phyloP scores from a whole-genome alignment of 352 stramenopile genomes.

The Phytophthora pluvialis region DNA sequence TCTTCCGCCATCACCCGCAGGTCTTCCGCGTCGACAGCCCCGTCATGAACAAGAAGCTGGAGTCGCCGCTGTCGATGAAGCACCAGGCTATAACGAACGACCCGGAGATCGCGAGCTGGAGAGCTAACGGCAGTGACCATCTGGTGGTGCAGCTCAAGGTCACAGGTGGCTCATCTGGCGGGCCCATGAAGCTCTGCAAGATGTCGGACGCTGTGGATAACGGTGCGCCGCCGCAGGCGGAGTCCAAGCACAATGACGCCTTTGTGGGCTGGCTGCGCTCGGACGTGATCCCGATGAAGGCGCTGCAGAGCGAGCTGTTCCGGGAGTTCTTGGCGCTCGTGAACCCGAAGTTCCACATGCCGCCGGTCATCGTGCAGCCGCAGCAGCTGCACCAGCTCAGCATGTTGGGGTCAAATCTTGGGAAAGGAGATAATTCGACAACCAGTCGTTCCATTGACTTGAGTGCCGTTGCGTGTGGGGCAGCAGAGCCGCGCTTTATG shows the following conservation, averaged over 20 bases:
- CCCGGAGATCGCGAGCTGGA: conserved; percentile 15
- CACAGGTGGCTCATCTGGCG: conserved; percentile 8
- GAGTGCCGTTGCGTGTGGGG: conserved; percentile 15
- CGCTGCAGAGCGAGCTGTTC: conserved; percentile 46
- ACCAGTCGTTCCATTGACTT: conserved; percentile 28
- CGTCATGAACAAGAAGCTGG: conserved; percentile 13
- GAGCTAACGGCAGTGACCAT: conserved; percentile 7
- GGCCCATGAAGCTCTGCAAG: conserved; percentile 32
- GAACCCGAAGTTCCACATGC: conserved; percentile 50
- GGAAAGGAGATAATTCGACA: conserved; percentile 23
- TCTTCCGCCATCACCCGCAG: conserved; percentile 51
- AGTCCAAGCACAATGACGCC: conserved; percentile 36
- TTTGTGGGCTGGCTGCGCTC: conserved; percentile 52
- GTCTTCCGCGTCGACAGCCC: conserved; percentile 49
- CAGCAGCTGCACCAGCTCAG: conserved; percentile 37
- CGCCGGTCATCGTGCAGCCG: conserved; percentile 43
- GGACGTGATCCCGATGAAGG: conserved; percentile 55
- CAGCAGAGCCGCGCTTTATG: conserved; percentile 42
- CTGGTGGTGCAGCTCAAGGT: conserved; percentile 36
- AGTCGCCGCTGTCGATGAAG: conserved; percentile 26
- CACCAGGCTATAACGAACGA: conserved; percentile 26
- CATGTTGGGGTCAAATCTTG: conserved; percentile 25
- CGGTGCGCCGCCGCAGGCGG: conserved; percentile 1
- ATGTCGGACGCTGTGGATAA: conserved; percentile 16
- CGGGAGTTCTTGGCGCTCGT: conserved; percentile 43